Evolutionary conservation across 2,329 filamentous ascomycete species (phyloP), one percentile per base, ranked within the genome.

Genomic region (Trichoderma citrinoviride): DNA sequence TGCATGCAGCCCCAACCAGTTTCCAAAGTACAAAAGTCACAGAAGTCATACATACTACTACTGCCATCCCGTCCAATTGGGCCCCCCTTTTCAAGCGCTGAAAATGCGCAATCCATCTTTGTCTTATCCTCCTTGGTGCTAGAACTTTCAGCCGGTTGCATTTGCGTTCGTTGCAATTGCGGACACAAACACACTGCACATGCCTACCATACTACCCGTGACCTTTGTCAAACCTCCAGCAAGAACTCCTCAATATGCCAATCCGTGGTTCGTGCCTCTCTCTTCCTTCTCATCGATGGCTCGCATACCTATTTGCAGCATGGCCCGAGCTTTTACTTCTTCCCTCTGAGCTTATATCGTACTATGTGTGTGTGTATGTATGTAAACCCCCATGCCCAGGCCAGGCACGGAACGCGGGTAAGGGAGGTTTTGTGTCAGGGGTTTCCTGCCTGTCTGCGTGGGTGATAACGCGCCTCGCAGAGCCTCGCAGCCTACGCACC

Each of bases 341-440:
- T 37, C 27, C 27, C 7, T 7, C 7, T 29, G 27, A 29, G 27
- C 27, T 29, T 29, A 29, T n/a, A n/a, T n/a, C n/a, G n/a, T n/a
- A n/a, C n/a, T n/a, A n/a, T n/a, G n/a, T n/a, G n/a, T n/a, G n/a
- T n/a, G n/a, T n/a, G n/a, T n/a, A n/a, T n/a, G n/a, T n/a, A n/a
- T 52, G 14, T 44, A 17, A 25, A 29, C 29, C 44, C 55, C 54
- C 47, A 29, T 23, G 44, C 46, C 25, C 53, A 52, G 40, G 23
- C 54, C 54, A 25, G 54, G 54, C 40, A 60, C 46, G 62, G 62
- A 57, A 65, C 46, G 62, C 54, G 54, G 62, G 54, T 52, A 58
- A 43, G 23, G 61, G 29, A 43, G n/a, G 19, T 33, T 41, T 44
- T 56, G 46, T 50, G 54, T 52, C 61, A 58, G 46, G 44, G 50